Conservation (phyloP, 371 early-diverging fungal species). For the Dichotomocladium elegans region DNA sequence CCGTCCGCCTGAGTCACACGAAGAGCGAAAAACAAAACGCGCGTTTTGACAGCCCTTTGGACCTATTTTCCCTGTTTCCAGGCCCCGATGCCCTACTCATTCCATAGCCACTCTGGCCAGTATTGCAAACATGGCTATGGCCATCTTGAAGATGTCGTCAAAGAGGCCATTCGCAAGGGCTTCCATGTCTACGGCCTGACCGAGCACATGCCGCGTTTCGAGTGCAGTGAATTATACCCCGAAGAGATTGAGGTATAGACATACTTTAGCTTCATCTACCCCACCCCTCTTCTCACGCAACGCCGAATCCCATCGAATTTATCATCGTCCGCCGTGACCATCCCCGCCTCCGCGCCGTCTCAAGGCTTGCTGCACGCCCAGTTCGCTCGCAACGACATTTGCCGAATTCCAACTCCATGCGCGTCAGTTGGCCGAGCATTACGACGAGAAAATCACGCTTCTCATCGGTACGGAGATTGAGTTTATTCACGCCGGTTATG, state of each 20-base stretch:
- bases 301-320: background rate
- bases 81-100: slow-evolving; percentile 74
- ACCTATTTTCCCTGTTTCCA: no score
- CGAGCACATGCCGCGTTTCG: slow-evolving; percentile 82
- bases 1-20: no score
- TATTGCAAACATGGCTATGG: slow-evolving; percentile 84
- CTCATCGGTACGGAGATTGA: slow-evolving; percentile 93
- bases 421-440: slow-evolving; percentile 58
- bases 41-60: no score
- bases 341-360: background rate
- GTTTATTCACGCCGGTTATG: slow-evolving; percentile 54
- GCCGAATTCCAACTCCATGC: slow-evolving; percentile 67
- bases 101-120: slow-evolving; percentile 84
- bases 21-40: no score
- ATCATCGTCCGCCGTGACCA: background rate
- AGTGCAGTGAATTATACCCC: slow-evolving; percentile 69
- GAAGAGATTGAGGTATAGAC: slow-evolving; percentile 74
- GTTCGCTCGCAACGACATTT: slow-evolving; percentile 54
- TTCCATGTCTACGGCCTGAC: slow-evolving; percentile 70
- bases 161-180: slow-evolving; percentile 61
- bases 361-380: slow-evolving; percentile 59
- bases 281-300: background rate
- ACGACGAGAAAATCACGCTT: slow-evolving; percentile 58
- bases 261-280: background rate
- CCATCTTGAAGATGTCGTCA: slow-evolving; percentile 67